Evolutionary conservation across 2,329 filamentous ascomycete genomes (phyloP), one percentile per base, ranked within the genome.

Genomic region (Exophiala sp.): DNA sequence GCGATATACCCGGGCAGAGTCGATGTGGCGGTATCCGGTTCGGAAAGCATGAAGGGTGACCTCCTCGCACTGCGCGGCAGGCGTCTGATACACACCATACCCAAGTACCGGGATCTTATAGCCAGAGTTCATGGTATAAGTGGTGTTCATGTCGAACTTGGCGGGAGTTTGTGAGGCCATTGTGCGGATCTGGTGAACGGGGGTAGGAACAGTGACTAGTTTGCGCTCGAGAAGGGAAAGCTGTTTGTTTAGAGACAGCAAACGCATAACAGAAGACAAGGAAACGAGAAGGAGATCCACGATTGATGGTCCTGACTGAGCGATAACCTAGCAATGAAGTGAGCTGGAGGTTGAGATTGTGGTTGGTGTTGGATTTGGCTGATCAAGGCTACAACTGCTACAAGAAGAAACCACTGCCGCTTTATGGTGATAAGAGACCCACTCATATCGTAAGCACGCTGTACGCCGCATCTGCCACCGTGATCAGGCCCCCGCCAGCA

Each of bases 1-100:
- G 30, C 68, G 68, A 63, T 83, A 83, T 19, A 65, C 70, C 9
- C 73, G 72, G 2, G 80, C 79, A 1, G 75, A 78, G 63, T 83
- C 80, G 54, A 82, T 74, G 68, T 82, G 79, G 52, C 75, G 70
- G 60, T 82, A 81, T 41, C 79, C 78, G 11, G 67, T 64, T 56
- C 75, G 68, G 52, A 82, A 68, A 0, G 79, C 76, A 54, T 83
- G 78, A 10, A 71, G 57, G 6, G 78, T 77, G 1, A 83, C 78
- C 22, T 74, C 71, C 59, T 80, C 75, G n/a, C 78, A 75, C 4
- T 77, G 65, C 50, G 75, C 72, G 18, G 77, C 71, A 10, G 81
- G 80, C 9, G 75, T 79, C 45, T 53, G 43, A 9, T 41, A 52
- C n/a, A 73, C 70, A 18, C 70, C 70, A 55, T 68, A 72, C 7